phyloP scores from a whole-genome alignment of 331 rosid species.

The Quercus phellos region DNA sequence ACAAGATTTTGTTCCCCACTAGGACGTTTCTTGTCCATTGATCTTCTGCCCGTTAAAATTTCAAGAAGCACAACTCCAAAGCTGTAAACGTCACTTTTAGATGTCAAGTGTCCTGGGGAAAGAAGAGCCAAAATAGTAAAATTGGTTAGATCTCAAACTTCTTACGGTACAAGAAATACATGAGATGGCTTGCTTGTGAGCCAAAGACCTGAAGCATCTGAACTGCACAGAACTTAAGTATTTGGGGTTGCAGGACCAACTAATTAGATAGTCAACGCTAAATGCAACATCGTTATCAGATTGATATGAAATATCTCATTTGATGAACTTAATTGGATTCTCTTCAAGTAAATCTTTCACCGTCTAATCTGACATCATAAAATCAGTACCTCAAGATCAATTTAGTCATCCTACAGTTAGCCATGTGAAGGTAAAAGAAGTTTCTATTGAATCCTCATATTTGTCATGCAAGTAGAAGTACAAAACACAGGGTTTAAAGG shows the following conservation, averaged over 20 bases:
- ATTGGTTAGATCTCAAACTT: conserved; percentile 18
- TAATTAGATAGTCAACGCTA: neutral
- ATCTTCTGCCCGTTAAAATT: conserved; percentile 85
- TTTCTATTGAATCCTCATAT: neutral
- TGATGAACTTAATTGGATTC: neutral
- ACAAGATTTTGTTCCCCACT: conserved; percentile 88
- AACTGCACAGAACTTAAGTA: neutral
- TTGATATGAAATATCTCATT: neutral
- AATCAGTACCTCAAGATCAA: neutral
- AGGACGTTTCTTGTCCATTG: conserved; percentile 91
- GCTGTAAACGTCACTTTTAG: conserved; percentile 90
- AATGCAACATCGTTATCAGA: neutral
- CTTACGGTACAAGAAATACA: neutral
- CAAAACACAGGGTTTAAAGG: neutral
- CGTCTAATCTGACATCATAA: neutral
- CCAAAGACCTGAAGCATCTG: neutral
- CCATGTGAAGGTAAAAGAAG: neutral
- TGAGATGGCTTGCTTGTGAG: neutral
- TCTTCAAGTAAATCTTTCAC: neutral
- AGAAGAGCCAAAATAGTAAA: conserved; percentile 15
- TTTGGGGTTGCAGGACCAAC: neutral
- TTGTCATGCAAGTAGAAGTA: neutral
- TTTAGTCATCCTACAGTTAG: neutral
- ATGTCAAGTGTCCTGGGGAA: conserved; percentile 74
- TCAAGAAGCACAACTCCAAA: conserved; percentile 86